Conservation (phyloP, 352 stramenopile species). For the Pseudoperonospora humuli region DNA sequence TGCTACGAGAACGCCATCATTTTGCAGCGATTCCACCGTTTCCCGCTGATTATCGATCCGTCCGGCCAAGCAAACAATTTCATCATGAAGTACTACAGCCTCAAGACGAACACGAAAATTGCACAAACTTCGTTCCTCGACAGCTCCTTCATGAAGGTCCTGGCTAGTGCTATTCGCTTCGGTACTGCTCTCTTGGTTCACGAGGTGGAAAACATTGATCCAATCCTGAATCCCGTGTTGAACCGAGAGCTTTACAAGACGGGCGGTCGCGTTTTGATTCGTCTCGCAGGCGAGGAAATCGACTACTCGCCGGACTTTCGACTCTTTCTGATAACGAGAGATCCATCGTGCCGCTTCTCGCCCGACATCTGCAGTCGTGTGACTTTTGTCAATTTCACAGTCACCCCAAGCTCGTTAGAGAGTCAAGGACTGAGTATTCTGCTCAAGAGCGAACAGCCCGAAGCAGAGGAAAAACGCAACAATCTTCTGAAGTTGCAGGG, state of each 20-base stretch:
- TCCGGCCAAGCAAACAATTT: constrained; percentile 97
- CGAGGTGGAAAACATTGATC: constrained; percentile 99
- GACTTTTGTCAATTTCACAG: constrained; percentile 99
- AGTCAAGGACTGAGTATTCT: constrained; percentile 94
- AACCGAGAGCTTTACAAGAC: constrained; percentile 99
- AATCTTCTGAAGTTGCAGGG: constrained; percentile 96
- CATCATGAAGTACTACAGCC: constrained; percentile 95
- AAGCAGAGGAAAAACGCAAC: constrained; percentile 94
- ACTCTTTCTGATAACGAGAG: constrained; percentile 98
- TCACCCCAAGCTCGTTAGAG: constrained; percentile 97
- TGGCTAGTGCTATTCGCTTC: constrained; percentile 99
- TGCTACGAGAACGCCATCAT: constrained; percentile 99
- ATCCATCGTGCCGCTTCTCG: constrained; percentile 94
- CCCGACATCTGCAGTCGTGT: constrained; percentile 99
- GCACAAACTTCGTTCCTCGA: constrained; percentile 99
- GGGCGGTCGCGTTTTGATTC: constrained; percentile 95
- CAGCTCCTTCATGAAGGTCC: constrained; percentile 99
- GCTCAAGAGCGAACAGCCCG: constrained; percentile 95
- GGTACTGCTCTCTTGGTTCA: constrained; percentile 97
- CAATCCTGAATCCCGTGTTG: constrained; percentile 98
- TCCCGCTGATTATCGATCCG: constrained; percentile 98
- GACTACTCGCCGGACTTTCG: constrained; percentile 99
- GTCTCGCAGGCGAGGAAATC: constrained; percentile 98
- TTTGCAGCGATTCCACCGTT: constrained; percentile 94
- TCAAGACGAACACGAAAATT: constrained; percentile 90